phyloP scores from a whole-genome alignment of 1,139 yeast species.

The Zygoascus hellenicus region DNA sequence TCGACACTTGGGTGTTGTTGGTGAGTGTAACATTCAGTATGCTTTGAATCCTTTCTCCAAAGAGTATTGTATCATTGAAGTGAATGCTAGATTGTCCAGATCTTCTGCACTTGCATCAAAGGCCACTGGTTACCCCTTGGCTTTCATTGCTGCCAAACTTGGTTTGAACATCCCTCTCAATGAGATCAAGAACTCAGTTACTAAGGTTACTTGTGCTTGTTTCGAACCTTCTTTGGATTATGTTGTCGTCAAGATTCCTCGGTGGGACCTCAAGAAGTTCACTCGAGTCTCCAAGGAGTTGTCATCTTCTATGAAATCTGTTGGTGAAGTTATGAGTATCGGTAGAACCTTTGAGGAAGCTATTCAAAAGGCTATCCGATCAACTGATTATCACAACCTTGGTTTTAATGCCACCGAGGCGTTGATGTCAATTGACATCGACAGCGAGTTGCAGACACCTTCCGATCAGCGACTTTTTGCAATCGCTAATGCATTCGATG shows the following conservation, averaged over 20 bases:
- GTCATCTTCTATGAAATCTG: constrained; percentile 96
- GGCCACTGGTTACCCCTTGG: constrained; percentile 98
- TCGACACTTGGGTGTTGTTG: constrained; percentile 97
- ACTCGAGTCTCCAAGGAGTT: constrained; percentile 84
- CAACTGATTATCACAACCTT: constrained; percentile 89
- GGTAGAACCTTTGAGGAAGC: constrained; percentile 99
- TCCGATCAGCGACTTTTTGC: constrained; percentile 96
- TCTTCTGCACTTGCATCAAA: constrained; percentile 98
- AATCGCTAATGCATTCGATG: constrained; percentile 83
- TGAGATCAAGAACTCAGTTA: constrained; percentile 89
- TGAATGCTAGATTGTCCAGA: constrained; percentile 94
- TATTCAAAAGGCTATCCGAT: constrained; percentile 94
- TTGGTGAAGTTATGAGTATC: constrained; percentile 98
- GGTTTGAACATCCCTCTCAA: constrained; percentile 92
- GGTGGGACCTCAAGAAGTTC: constrained; percentile 98
- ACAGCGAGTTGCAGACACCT: constrained; percentile 86
- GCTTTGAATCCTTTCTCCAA: constrained; percentile 91
- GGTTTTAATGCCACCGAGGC: constrained; percentile 91
- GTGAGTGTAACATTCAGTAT: constrained; percentile 98
- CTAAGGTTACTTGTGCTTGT: constrained; percentile 92
- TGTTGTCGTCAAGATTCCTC: constrained; percentile 96
- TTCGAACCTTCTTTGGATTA: constrained; percentile 97
- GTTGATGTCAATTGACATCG: constrained; percentile 83
- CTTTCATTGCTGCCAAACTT: constrained; percentile 95
- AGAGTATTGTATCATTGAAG: constrained; percentile 97